Conservation (phyloP, 192 early-diverging fungal genomes). For the Diversispora eburnea region DNA sequence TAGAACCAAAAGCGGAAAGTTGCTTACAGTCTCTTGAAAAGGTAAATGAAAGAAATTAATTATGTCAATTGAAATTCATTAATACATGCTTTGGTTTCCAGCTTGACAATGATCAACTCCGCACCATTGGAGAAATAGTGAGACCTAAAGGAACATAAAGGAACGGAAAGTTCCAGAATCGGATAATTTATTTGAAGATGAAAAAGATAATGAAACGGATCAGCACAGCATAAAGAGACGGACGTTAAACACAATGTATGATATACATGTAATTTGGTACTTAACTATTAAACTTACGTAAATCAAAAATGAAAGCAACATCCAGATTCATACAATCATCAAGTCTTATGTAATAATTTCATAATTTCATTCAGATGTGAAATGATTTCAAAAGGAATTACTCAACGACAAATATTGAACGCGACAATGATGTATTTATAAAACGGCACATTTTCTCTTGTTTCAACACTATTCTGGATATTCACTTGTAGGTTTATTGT, state of each 20-base stretch:
- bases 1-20: conserved; percentile 22
- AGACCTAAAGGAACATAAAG: conserved; percentile 18
- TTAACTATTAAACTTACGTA: too few species aligned
- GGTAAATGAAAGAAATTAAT: not conserved
- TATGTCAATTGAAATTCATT: conserved; percentile 22
- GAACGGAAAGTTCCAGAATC: not conserved
- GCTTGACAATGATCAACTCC: conserved; percentile 24
- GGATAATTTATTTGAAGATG: conserved; percentile 17
- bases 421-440: conserved; percentile 29
- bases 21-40: conserved; percentile 25
- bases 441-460: conserved; percentile 31
- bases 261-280: too few species aligned
- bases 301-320: too few species aligned
- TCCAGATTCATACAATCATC: too few species aligned
- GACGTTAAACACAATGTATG: too few species aligned
- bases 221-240: not conserved
- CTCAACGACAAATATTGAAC: conserved; percentile 23
- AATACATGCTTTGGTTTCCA: not conserved
- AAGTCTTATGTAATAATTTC: conserved; percentile 7
- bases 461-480: conserved; percentile 26
- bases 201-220: conserved; percentile 19
- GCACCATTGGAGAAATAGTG: conserved; percentile 19
- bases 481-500: conserved; percentile 4
- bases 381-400: conserved; percentile 26
- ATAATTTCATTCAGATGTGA: conserved; percentile 26